Percentiles rank a stretch among this genome's conserved stretches.
Conservation (phyloP, 1,284 basidiomycete genomes). For the Neolentinus lepideus region DNA sequence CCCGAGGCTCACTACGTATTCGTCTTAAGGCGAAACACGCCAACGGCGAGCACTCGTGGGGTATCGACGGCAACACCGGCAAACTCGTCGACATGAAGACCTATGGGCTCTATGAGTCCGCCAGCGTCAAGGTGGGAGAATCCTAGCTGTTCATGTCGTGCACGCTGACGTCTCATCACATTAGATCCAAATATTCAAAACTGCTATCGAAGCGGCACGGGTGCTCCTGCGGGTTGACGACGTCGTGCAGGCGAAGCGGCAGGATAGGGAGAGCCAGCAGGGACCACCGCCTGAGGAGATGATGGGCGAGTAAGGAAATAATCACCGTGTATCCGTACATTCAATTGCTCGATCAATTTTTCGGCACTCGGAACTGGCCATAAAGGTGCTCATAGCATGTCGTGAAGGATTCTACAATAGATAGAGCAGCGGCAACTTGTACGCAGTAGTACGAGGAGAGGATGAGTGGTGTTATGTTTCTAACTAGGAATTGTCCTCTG, state of each 20-base stretch:
- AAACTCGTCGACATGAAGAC: constrained; percentile 94
- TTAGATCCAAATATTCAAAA: constrained; percentile 93
- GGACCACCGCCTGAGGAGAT: constrained; percentile 52
- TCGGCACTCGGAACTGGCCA: no score
- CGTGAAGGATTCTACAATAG: background rate
- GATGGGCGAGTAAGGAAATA: constrained; percentile 27
- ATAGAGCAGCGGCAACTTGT: no score
- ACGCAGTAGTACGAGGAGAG: no score
- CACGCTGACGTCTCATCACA: constrained; percentile 6
- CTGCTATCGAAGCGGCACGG: constrained; percentile 92
- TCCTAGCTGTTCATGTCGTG: background rate
- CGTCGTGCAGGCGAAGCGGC: constrained; percentile 81
- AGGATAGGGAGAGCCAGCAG: constrained; percentile 43
- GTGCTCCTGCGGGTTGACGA: constrained; percentile 93
- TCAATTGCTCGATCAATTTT: background rate
- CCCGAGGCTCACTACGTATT: background rate
- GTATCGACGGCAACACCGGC: constrained; percentile 92
- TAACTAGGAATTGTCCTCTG: background rate
- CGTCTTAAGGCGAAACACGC: constrained; percentile 98
- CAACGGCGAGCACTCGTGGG: constrained; percentile 85
- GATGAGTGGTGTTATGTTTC: background rate
- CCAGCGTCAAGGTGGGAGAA: constrained; percentile 78
- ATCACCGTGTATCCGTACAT: background rate
- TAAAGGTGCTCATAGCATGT: background rate
- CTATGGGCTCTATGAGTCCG: constrained; percentile 92